Evolutionary conservation across 306 rosid species (phyloP), one percentile per base, ranked within the genome.

Genomic region (Morella rubra): DNA sequence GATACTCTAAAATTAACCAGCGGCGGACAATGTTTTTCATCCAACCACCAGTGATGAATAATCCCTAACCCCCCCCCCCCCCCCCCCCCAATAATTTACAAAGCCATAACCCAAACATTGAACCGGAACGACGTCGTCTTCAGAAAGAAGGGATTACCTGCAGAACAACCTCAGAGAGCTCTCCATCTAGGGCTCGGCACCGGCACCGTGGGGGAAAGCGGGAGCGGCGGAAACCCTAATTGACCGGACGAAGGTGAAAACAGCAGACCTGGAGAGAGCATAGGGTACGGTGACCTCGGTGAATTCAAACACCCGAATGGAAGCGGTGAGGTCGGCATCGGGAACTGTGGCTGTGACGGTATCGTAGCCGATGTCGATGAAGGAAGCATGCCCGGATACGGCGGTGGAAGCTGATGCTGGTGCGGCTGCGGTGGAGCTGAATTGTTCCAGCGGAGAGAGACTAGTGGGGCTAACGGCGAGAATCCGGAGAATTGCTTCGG

Each of bases 221-320:
- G 98, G 19, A 92, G 87, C 86, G 83, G 98, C 3, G 98, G 93
- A 87, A 89, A 89, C 80, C 96, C 96, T 74, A 92, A 74, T 65
- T 85, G 87, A 6, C 89, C 92, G 3, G 96, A 83, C 44, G 88
- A 82, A 6, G 97, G 97, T 74, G 97, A 92, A 80, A 87, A 85
- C 74, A 89, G 80, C 19, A 81, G 78, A 50, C 87, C 86, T 2
- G 98, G 98, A 2, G 98, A 93, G 2, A 87, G 77, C 85, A 86
- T 22, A 14, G 89, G 88, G 80, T 87, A 92, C 1, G 90, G 82
- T 3, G 97, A 86, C 16, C 85, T 85, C 70, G 90, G 98, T 8
- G 98, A 96, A 69, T 89, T 95, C 97, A 92, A 81, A 79, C 97
- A 92, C 6, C 98, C 96, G 47, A 92, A 92, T 4, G 97, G 93